These are phyloP conservation scores for Excoecaria agallocha DNA, from an alignment of 345 rosid species.

Conservation along the genomic window DNA sequence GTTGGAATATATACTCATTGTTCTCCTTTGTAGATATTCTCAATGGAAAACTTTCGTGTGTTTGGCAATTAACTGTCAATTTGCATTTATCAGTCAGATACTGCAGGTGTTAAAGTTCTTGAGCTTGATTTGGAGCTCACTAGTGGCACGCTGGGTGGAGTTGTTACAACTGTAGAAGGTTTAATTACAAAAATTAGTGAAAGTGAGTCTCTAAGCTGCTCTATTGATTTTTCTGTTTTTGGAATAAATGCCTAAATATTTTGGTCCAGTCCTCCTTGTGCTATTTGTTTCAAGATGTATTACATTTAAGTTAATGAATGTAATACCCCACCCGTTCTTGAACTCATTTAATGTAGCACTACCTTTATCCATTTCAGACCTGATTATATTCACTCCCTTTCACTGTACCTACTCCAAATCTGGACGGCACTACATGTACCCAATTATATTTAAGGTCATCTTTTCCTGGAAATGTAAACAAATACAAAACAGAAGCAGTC, in stretches of 20 bases:
- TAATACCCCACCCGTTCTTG: no score
- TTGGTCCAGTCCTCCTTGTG: background rate
- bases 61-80: background rate
- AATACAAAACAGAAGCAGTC: background rate
- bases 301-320: background rate
- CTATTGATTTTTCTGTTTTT: background rate
- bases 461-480: background rate
- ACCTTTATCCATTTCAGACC: background rate
- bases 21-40: constrained; percentile 10
- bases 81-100: constrained; percentile 64
- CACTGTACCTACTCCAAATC: background rate
- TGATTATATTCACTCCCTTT: background rate
- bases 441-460: background rate
- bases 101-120: constrained; percentile 72
- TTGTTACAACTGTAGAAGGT: constrained; percentile 93
- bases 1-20: background rate
- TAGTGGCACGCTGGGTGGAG: constrained; percentile 87
- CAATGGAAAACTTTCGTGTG: background rate
- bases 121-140: constrained; percentile 87
- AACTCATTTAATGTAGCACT: background rate
- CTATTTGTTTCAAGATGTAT: background rate
- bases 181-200: constrained; percentile 85
- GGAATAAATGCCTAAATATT: background rate
- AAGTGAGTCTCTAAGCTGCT: constrained; percentile 51
- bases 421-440: background rate